Evolutionary conservation across 129 eudicot species (phyloP), one percentile per base, ranked within the genome.

Genomic region (Arctium lappa): DNA sequence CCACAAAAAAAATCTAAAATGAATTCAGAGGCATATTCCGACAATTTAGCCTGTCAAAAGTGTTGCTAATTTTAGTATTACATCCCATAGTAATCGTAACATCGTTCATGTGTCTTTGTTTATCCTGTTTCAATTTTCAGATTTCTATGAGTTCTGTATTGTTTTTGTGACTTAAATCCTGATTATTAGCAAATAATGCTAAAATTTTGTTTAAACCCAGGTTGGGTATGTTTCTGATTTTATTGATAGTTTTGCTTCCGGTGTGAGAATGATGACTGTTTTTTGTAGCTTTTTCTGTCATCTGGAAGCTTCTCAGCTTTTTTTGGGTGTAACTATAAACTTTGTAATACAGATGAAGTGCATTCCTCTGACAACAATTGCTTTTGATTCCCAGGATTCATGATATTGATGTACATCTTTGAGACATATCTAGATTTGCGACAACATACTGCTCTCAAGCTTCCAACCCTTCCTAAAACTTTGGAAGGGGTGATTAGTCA

Each of bases 351-450:
- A 5, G 50, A 73, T 32, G 70, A 79, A 62, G 71, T 73, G 7
- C 29, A 42, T 30, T 38, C 15, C 8, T 73, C 4, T 39, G 16
- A 79, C 27, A 12, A 60, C 77, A 13, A 7, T 42, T 18, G 27
- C 66, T 18, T 33, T 73, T 82, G 5, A 30, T 30, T 74, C 68
- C 44, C 90, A 95, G 99, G 99, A 50, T 91, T 93, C 86, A 93
- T 95, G 99, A 91, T 95, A 83, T 78, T 95, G 83, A 84, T 95
- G 94, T 95, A 95, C 80, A 74, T 95, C 71, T 93, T 95, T 69
- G 98, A 95, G 90, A 83, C 97, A 6, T 95, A 95, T 74, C 90
- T 95, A 68, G 98, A 95, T 90, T 29, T 91, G 88, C 83, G 99
- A 87, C 99, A 95, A 80, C 98, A 95, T 84, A 83, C 91, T 84